Evolutionary conservation across 2,329 filamentous ascomycete genomes (phyloP), one percentile per base, ranked within the genome.

Genomic region (Xylaria sp.): DNA sequence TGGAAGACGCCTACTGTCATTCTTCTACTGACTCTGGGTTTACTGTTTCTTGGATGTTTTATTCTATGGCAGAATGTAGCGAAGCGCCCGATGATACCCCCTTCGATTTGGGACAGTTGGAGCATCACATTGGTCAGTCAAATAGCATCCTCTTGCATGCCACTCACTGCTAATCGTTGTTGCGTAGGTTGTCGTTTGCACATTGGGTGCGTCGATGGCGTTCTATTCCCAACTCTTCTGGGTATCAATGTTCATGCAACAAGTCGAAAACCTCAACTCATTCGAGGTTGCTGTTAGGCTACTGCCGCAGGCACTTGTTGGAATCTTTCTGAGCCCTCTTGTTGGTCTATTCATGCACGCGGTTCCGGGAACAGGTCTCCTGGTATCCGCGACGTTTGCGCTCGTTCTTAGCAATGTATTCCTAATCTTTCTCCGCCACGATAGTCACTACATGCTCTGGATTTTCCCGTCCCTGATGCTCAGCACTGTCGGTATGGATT

Each of bases 1-100:
- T 73, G 71, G 71, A 70, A 71, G 59, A 72, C 70, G 6, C 68
- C 71, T n/a, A 68, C 67, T 4, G 70, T 73, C 47, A 69, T 73
- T 49, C 62, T 71, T 11, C 64, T 72, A n/a, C 56, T 73, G 4
- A 70, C 65, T 19, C 60, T 72, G 54, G 69, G 71, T 30, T 50
- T 69, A 13, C 35, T 73, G n/a, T 67, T 65, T 52, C 58, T 71
- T 55, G 68, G 68, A 52, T 70, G 69, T 30, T 73, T 73, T 52
- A 54, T 71, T 55, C 57, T 72, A 39, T 73, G 69, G 71, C 71
- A 73, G 55, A 67, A 60, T 47, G 63, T 70, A 48, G 69, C 71
- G 1, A 65, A 65, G n/a, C 67, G 57, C 16, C 71, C 72, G 3
- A 70, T 73, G 68, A 68, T 73, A 58, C 71, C 71, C 1, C 66